phyloP scores from a whole-genome alignment of 805 yeast species.

The Suhomyces pyralidae region DNA sequence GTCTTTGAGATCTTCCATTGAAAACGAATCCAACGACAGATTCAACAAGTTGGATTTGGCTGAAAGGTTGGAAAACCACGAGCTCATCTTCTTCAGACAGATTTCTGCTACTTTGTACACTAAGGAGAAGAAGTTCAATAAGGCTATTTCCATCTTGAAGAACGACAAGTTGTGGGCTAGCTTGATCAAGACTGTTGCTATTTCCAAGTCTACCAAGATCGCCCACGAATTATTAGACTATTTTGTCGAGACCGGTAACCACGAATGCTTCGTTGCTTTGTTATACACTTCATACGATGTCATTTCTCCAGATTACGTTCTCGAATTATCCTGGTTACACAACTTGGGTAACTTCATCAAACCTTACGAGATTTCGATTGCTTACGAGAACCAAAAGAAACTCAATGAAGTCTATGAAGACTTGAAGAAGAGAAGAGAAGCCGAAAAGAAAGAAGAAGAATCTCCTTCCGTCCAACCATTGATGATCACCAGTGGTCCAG shows the following conservation, averaged over 20 bases:
- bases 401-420: slow-evolving; percentile 66
- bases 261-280: slow-evolving; percentile 89
- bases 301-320: slow-evolving; percentile 75
- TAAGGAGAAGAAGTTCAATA: slow-evolving; percentile 89
- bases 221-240: slow-evolving; percentile 86
- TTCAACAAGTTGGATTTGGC: slow-evolving; percentile 93
- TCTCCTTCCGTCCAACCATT: slow-evolving; percentile 56
- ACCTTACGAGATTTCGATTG: slow-evolving; percentile 86
- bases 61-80: slow-evolving; percentile 87
- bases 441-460: slow-evolving; percentile 49
- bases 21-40: slow-evolving; percentile 71
- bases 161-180: slow-evolving; percentile 93
- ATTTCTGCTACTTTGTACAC: slow-evolving; percentile 92
- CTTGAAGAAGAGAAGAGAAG: slow-evolving; percentile 64
- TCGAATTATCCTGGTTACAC: slow-evolving; percentile 90
- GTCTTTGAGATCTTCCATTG: slow-evolving; percentile 82
- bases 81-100: slow-evolving; percentile 88
- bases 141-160: slow-evolving; percentile 84
- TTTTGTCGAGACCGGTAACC: slow-evolving; percentile 95
- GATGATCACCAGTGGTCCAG: slow-evolving; percentile 78
- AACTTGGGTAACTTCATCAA: slow-evolving; percentile 78
- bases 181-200: slow-evolving; percentile 87
- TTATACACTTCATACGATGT: slow-evolving; percentile 81
- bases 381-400: slow-evolving; percentile 72
- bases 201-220: slow-evolving; percentile 73